Conservation (phyloP, 2,329 filamentous ascomycete species). For the Fusarium devonianum region DNA sequence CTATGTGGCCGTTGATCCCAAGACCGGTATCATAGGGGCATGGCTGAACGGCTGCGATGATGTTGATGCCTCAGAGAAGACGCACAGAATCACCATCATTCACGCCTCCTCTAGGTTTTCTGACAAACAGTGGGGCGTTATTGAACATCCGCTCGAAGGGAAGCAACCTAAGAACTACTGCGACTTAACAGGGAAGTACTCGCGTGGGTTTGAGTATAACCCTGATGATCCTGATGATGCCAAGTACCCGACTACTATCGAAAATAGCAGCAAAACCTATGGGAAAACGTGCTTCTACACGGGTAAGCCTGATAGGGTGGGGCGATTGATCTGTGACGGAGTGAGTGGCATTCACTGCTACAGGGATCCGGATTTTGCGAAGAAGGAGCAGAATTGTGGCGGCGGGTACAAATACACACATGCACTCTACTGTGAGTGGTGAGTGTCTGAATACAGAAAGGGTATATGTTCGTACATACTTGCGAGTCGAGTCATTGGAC, state of each 20-base stretch:
- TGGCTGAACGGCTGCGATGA: constrained; percentile 18
- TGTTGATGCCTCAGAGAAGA: constrained; percentile 2
- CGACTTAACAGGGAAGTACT: not conserved
- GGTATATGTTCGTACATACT: too few relatives aligned
- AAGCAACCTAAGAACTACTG: not conserved
- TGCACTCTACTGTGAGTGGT: not conserved
- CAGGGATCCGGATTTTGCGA: not conserved
- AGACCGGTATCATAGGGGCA: constrained; percentile 3
- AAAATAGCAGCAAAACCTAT: not conserved
- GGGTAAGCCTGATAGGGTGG: not conserved
- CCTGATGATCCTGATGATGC: not conserved
- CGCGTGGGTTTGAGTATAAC: too few relatives aligned
- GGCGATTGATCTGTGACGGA: constrained; percentile 4
- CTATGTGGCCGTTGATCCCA: constrained; percentile 15
- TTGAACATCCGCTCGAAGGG: not conserved
- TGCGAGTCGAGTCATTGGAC: too few relatives aligned
- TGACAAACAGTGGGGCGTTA: not conserved
- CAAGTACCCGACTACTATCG: not conserved
- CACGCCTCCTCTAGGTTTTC: not conserved
- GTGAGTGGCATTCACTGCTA: constrained; percentile 6
- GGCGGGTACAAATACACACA: not conserved
- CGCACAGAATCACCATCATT: not conserved
- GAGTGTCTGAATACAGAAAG: too few relatives aligned
- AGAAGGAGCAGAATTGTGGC: not conserved
- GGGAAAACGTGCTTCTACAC: constrained; percentile 1